A percentile compares a stretch with the other conserved stretches of the same genome.
Conservation (phyloP, 1,284 basidiomycete genomes). For the Anthracocystis walkeri region DNA sequence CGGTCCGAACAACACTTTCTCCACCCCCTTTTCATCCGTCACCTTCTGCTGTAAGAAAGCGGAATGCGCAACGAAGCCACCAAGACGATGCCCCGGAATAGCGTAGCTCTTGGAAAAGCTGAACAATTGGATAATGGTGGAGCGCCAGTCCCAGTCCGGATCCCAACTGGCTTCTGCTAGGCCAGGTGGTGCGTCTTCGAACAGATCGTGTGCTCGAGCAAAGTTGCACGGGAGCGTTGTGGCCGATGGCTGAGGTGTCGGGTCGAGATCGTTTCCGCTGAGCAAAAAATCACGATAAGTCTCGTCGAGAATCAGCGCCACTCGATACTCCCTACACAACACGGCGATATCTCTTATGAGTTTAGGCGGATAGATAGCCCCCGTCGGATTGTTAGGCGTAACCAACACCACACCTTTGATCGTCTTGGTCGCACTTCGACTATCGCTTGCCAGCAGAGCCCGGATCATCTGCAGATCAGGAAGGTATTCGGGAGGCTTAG, state of each 20-base stretch:
- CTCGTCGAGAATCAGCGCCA: conserved; percentile 79
- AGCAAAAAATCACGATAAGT: conserved; percentile 81
- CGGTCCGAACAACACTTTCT: conserved; percentile 63
- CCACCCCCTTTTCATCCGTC: conserved; percentile 43
- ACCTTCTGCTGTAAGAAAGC: conserved; percentile 71
- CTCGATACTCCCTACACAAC: conserved; percentile 74
- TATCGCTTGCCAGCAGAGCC: conserved; percentile 73
- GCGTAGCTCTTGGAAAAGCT: conserved; percentile 79
- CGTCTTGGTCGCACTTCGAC: conserved; percentile 72
- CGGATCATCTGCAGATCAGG: conserved; percentile 74
- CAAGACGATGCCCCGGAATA: conserved; percentile 86
- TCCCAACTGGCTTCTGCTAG: conserved; percentile 19
- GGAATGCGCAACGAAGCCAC: conserved; percentile 79
- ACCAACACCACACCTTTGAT: conserved; percentile 75
- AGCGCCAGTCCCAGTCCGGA: conserved; percentile 71
- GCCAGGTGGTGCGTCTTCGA: conserved; percentile 64
- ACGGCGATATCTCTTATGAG: conserved; percentile 77
- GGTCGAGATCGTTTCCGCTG: conserved; percentile 50
- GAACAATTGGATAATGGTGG: conserved; percentile 71
- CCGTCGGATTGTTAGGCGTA: conserved; percentile 76
- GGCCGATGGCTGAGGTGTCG: background rate
- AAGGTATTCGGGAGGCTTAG: conserved; percentile 74
- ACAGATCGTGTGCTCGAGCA: conserved; percentile 75
- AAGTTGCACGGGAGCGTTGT: conserved; percentile 22
- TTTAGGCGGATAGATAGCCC: conserved; percentile 77